Base-by-base conservation (phyloP, 208 protist species). In the Endotrypanum monterogeii region DNA sequence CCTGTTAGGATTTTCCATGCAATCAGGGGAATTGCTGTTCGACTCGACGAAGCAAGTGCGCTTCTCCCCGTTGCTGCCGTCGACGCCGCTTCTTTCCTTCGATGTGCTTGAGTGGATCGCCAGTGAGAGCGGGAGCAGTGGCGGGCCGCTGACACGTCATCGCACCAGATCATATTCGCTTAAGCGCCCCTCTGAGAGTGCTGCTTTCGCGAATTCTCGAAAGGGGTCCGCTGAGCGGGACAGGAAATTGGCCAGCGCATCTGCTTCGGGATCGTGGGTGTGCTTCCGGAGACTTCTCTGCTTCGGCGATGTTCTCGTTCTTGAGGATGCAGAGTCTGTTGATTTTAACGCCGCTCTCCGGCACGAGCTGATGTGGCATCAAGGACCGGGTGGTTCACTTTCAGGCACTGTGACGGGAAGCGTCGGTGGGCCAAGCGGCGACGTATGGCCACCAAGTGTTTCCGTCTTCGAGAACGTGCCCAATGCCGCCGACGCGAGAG, bases 41-140 rank as follows among this genome's bases (percentile, higher is more conserved):
- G 60, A 79, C 32, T 37, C 12, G 44, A 39, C 60, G 41, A 67
- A 46, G n/a, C 74, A 65, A 39, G 67, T 60, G 48, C 74, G 67
- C 57, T 79, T 73, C 46, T 79, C 74, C 3, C 67, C 51, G 8
- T 23, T 79, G 11, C 39, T 67, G 8, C 57, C 60, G 8, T 70
- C 58, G 14, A 20, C 67, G 32, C 58, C 67, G 16, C 61, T 75
- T n/a, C 48, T 75, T n/a, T 67, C 62, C 18, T 80, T 74, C 58
- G 65, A 67, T 25, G 76, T 80, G 44, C 54, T 80, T 20, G 76
- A 80, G 69, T 80, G 76, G 76, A 71, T 48, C 0, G 69, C 76
- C 0, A 35, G 25, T 9, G 35, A 37, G 8, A n/a, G 8, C 4
- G n/a, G 28, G 12, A 25, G 41, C 41, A 58, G 44, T 35, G 60